Base-by-base conservation (phyloP, 306 rosid genomes). In the Medicago arabica region DNA sequence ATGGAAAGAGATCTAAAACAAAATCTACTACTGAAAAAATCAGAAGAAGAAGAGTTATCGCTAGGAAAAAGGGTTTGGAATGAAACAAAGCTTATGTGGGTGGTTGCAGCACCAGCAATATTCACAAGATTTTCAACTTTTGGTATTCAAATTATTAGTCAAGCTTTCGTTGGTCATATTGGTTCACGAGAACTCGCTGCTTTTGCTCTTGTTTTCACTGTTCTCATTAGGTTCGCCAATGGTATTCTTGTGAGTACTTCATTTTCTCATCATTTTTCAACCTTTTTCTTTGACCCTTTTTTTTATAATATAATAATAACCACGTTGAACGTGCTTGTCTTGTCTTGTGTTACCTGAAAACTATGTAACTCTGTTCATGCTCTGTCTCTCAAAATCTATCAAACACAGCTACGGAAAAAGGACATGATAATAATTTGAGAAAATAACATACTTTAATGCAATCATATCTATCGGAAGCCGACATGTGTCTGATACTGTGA, bases 141-240 rank as follows among this genome's bases (percentile, higher is more conserved):
- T 38, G 92, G 92, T 4, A 58, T 88, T 60, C 55, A 58, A 16
- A 85, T 86, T 23, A 84, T 86, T 13, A 88, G 80, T 21, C 92
- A 88, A 28, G 80, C 87, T 0, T 88, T 86, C 47, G 38, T 88
- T 39, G 92, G 92, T 1, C 92, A 88, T 75, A 80, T 88, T 61
- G 80, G 85, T 11, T 67, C 86, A 0, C 71, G 6, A 47, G 83
- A 86, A 51, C 84, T 88, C 3, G 87, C 92, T 39, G 90, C 90
- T 15, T 88, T 21, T 55, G 90, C 92, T 50, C 83, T 86, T 13
- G 82, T 80, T 1, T 84, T 71, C 77, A 84, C 88, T 18, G 79
- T 88, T 58, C 79, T 88, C 36, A 49, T 86, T 6, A 78, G 90
- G 5, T 88, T 88, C 40, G 85, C 75, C 36, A 88, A 86, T 53